Evolutionary conservation across 306 rosid genomes (phyloP), one percentile per base, ranked within the genome.

Genomic region (Benincasa hispida): DNA sequence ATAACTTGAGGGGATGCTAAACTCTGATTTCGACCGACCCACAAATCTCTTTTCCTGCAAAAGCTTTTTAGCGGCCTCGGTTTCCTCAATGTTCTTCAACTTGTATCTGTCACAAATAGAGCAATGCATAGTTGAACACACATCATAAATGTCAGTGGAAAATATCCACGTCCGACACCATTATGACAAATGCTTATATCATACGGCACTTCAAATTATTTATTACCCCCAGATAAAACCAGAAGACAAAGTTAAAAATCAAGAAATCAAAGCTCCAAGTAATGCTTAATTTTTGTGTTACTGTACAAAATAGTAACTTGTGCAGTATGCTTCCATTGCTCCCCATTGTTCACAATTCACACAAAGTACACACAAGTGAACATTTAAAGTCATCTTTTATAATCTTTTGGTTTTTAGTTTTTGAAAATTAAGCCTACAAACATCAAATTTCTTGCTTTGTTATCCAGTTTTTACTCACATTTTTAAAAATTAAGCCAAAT

Each of bases 1-100:
- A 68, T 89, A 94, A 83, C 99, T 94, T 14, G 97, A 79, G 22
- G 99, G 99, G 62, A 94, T 90, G 88, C 87, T 92, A 81, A 84
- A 76, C 61, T 94, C 99, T 79, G 99, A 88, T 79, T 92, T 94
- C 9, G 89, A 42, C 72, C 89, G 88, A 79, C 95, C 95, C 74
- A 82, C 83, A 61, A 94, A 97, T 70, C 96, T 90, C 90, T 89
- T 94, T 84, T 94, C 99, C 81, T 92, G 99, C 65, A 94, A 83
- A 83, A 90, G 83, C 87, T 94, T 94, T 79, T 94, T 94, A 34
- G 97, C 97, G 74, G 99, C 97, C 88, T 92, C 97, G 6, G 99
- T 94, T 84, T 94, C 99, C 87, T 94, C 97, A 58, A 94, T 94
- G 78, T 94, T 94, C 86, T 81, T 90, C 80, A 94, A 81, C 82